Conservation (phyloP, 257 asterid genomes). For the Ehretia macrophylla region DNA sequence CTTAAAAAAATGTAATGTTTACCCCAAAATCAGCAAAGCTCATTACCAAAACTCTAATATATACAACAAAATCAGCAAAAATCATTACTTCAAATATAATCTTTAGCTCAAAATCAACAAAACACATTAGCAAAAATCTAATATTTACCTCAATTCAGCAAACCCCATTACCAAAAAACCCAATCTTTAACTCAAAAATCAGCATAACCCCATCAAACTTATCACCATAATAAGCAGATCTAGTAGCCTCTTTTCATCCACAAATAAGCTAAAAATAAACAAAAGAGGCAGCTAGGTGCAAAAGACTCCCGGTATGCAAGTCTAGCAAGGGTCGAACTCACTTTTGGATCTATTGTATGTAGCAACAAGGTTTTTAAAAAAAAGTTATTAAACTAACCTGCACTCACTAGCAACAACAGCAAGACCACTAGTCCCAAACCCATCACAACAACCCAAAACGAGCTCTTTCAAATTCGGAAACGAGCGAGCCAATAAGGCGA, state of each 20-base stretch:
- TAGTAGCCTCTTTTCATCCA: conserved; percentile 3
- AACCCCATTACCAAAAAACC: neutral
- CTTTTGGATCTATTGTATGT: too few relatives aligned
- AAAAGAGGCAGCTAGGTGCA: too few relatives aligned
- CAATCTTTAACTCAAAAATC: too few relatives aligned
- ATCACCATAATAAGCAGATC: conserved; percentile 7
- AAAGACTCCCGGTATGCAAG: too few relatives aligned
- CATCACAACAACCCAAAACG: conserved; percentile 45
- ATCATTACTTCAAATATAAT: too few relatives aligned
- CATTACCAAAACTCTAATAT: neutral
- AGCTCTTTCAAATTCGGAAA: conserved; percentile 38
- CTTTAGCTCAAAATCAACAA: too few relatives aligned
- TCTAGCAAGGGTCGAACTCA: too few relatives aligned
- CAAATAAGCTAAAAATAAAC: neutral
- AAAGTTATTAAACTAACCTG: conserved; percentile 42
- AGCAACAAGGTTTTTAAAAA: too few relatives aligned
- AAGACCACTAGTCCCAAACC: conserved; percentile 47
- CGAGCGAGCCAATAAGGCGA: conserved; percentile 25
- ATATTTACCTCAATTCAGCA: neutral
- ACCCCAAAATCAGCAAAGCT: conserved; percentile 1
- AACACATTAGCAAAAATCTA: conserved; percentile 1
- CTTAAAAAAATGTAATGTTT: too few relatives aligned
- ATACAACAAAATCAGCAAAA: neutral
- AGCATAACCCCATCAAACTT: neutral
- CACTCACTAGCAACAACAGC: conserved; percentile 41